Conservation (phyloP, 1,139 yeast species). For the Saccharomyces hybrid region DNA sequence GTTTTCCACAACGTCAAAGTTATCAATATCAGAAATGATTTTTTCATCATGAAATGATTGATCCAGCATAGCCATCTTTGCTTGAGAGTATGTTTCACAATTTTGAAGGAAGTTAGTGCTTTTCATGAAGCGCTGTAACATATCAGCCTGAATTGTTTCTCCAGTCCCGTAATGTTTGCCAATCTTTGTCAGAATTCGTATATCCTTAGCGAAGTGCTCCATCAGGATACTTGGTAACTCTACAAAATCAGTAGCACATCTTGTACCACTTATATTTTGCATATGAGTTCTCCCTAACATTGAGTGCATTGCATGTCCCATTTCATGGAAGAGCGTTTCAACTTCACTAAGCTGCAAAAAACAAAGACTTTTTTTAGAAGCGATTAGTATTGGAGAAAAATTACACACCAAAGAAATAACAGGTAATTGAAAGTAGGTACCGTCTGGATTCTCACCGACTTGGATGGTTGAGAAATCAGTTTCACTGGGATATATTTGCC, state of each 20-base stretch:
- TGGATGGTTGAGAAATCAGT: conserved; percentile 35
- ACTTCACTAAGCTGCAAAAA: conserved; percentile 69
- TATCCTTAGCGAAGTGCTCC: conserved; percentile 87
- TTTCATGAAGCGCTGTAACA: conserved; percentile 44
- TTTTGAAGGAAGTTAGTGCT: conserved; percentile 51
- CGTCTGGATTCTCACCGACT: conserved; percentile 32
- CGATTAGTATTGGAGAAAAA: conserved; percentile 40
- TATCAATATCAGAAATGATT: conserved; percentile 19
- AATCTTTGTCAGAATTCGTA: conserved; percentile 61
- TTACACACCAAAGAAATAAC: conserved; percentile 86
- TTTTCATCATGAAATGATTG: conserved; percentile 58
- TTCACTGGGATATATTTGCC: conserved; percentile 55
- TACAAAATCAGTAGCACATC: conserved; percentile 94
- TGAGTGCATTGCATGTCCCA: conserved; percentile 99
- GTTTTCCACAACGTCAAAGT: conserved; percentile 41
- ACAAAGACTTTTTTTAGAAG: conserved; percentile 30
- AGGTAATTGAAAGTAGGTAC: conserved; percentile 65
- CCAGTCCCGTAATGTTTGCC: conserved; percentile 70
- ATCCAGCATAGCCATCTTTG: conserved; percentile 83
- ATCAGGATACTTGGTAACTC: conserved; percentile 91
- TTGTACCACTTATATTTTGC: conserved; percentile 89
- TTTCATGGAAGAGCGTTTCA: conserved; percentile 91
- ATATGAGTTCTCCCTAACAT: conserved; percentile 87
- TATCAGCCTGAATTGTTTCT: conserved; percentile 45
- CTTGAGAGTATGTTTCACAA: conserved; percentile 79